These are phyloP conservation scores for Penicillium sp. DNA, from an alignment of 2,329 filamentous ascomycete species.

Conservation along the genomic window DNA sequence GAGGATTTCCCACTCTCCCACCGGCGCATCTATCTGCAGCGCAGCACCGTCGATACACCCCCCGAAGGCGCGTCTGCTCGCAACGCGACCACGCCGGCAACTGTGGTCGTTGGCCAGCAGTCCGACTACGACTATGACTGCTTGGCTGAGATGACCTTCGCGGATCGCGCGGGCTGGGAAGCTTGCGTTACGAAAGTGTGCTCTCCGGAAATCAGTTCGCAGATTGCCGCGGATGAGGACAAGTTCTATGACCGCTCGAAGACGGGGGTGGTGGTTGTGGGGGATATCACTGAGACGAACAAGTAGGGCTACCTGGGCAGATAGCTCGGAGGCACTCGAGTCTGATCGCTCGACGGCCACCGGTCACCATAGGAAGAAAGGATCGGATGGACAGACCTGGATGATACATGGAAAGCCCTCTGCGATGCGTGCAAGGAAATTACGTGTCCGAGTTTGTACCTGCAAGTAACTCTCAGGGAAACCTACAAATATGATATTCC, in stretches of 20 bases:
- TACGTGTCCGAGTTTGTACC: too few relatives aligned
- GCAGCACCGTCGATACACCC: constrained; percentile 6
- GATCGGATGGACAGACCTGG: too few relatives aligned
- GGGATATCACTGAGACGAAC: constrained; percentile 13
- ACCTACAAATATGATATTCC: too few relatives aligned
- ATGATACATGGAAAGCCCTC: too few relatives aligned
- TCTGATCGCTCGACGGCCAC: too few relatives aligned
- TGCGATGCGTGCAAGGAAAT: too few relatives aligned
- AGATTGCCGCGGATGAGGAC: constrained; percentile 25
- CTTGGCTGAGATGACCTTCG: constrained; percentile 20
- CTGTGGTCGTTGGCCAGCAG: constrained; percentile 17
- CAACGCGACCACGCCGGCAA: constrained; percentile 20
- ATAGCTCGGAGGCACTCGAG: too few relatives aligned
- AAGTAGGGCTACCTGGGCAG: too few relatives aligned
- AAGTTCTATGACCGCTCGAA: constrained; percentile 19
- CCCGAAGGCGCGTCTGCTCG: constrained; percentile 10
- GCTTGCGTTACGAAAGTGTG: constrained; percentile 7
- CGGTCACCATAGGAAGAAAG: too few relatives aligned
- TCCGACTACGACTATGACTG: constrained; percentile 22
- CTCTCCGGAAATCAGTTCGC: too few relatives aligned
- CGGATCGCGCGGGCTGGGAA: constrained; percentile 14
- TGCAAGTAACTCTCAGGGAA: too few relatives aligned
- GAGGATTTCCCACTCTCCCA: constrained; percentile 22
- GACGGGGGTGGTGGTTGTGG: constrained; percentile 10
- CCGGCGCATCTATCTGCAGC: constrained; percentile 19